Evolutionary conservation across 2,329 filamentous ascomycete species (phyloP).

Genomic region (Phialophora macrospora): DNA sequence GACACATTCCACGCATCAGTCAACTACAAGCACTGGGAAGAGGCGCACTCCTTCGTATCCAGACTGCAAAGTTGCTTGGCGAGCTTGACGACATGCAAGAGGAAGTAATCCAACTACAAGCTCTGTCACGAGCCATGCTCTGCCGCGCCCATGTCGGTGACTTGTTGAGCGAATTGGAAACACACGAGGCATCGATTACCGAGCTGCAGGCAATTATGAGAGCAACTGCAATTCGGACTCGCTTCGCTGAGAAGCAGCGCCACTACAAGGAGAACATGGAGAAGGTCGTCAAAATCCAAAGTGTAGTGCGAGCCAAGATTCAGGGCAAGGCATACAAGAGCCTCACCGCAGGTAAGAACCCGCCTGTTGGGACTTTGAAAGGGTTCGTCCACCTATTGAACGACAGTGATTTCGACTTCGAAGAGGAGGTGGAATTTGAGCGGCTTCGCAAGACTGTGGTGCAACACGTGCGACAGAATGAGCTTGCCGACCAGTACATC

Average conservation of each 20-base stretch:
- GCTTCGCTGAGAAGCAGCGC: constrained; percentile 81
- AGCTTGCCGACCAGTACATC: constrained; percentile 96
- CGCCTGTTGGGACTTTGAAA: constrained; percentile 94
- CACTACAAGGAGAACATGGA: constrained; percentile 98
- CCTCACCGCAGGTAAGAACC: constrained; percentile 92
- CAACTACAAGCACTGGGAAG: constrained; percentile 49
- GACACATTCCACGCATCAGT: constrained; percentile 43
- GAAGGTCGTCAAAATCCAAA: constrained; percentile 98
- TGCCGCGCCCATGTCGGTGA: constrained; percentile 74
- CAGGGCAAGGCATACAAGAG: constrained; percentile 99
- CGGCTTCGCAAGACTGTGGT: constrained; percentile 93
- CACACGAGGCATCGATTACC: constrained; percentile 76
- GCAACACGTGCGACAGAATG: constrained; percentile 95
- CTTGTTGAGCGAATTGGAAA: constrained; percentile 76
- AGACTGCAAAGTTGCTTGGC: constrained; percentile 62
- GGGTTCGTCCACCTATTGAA: constrained; percentile 97
- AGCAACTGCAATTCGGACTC: constrained; percentile 72
- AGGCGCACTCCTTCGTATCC: constrained; percentile 49
- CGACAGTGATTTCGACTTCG: constrained; percentile 98
- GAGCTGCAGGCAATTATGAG: constrained; percentile 76
- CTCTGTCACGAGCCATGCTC: constrained; percentile 77
- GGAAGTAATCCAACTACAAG: constrained; percentile 73
- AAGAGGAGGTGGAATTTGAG: constrained; percentile 97
- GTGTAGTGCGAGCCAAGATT: constrained; percentile 90
- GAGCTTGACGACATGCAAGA: constrained; percentile 71